Evolutionary conservation across 805 yeast genomes (phyloP), one percentile per base, ranked within the genome.

Genomic region (Wickerhamiella lipophila): DNA sequence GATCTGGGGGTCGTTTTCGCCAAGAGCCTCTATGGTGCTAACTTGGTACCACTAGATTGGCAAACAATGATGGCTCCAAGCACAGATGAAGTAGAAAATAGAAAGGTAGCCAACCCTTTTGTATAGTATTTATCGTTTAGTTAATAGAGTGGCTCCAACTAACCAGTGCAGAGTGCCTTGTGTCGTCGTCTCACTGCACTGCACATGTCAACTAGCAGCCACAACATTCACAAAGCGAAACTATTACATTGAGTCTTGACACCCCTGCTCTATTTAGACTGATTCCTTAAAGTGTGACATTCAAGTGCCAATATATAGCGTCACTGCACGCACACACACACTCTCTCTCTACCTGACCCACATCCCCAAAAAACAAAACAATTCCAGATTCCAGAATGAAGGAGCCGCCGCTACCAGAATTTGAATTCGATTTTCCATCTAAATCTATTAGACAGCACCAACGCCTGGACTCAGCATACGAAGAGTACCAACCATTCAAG

Each of bases 1-100:
- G 95, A 89, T 59, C 68, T 89, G 35, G 99, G 99, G 2, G 98
- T 92, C 3, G 80, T 92, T 1, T 83, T 88, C 63, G 96, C 97
- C 4, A 77, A 74, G 52, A 74, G 64, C 18, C 81, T 79, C 15
- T 78, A 78, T 3, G 95, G 95, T 1, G 78, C 76, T 32, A 65
- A 78, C 49, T 77, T 92, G 85, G 81, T 79, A 57, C 94, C 98
- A 1, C 66, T 86, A 39, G 97, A 92, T 65, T 92, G 97, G 96
- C 88, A 86, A 65, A 83, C 86, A 11, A 92, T 94, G 97, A 73
- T 81, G 27, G 78, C 83, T 53, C 79, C 86, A 2, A 68, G 65
- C 22, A 77, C 88, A 2, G 96, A 96, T 1, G 74, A 72, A 8
- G 64, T 77, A 11, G 96, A 87, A 58, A 69, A 70, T 56, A 73